Percentiles rank a stretch among this genome's conserved stretches.
phyloP scores from a whole-genome alignment of 805 yeast genomes.

The Ogataea nonfermentans region DNA sequence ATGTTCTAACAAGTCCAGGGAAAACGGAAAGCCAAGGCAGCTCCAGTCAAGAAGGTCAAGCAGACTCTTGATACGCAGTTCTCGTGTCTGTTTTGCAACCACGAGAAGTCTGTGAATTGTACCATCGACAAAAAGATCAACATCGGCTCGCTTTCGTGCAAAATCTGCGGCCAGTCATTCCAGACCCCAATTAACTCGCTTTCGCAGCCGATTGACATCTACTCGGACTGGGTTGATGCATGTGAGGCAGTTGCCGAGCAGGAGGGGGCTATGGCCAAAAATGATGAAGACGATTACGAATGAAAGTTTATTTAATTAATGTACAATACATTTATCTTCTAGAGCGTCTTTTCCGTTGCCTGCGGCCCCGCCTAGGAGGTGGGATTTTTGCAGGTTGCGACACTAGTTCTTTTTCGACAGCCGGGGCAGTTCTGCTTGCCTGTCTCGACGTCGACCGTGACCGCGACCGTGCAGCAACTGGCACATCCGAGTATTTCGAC shows the following conservation, averaged over 20 bases:
- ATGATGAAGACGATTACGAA: constrained; percentile 23
- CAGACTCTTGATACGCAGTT: constrained; percentile 79
- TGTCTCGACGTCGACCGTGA: neutral
- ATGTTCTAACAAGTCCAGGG: constrained; percentile 25
- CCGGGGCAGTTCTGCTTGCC: neutral
- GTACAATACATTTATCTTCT: constrained; percentile 11
- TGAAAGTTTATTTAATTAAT: constrained; percentile 5
- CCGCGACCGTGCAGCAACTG: constrained; percentile 1
- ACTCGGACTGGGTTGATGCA: constrained; percentile 98
- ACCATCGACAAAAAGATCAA: constrained; percentile 82
- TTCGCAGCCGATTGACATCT: constrained; percentile 90
- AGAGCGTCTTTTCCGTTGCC: constrained; percentile 4
- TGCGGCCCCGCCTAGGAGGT: constrained; percentile 4
- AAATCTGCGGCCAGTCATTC: constrained; percentile 91
- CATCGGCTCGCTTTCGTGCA: constrained; percentile 82
- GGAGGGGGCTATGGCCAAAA: constrained; percentile 29
- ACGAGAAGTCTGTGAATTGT: constrained; percentile 88
- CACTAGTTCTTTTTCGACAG: neutral
- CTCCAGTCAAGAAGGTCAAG: constrained; percentile 76
- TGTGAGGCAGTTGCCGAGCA: constrained; percentile 85
- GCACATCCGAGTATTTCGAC: constrained; percentile 1
- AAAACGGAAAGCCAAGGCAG: constrained; percentile 74
- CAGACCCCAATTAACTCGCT: constrained; percentile 82
- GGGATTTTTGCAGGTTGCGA: constrained; percentile 1
- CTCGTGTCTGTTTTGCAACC: constrained; percentile 93